Evolutionary conservation across 2,329 filamentous ascomycete species (phyloP).

Genomic region (Penicillium sp.): DNA sequence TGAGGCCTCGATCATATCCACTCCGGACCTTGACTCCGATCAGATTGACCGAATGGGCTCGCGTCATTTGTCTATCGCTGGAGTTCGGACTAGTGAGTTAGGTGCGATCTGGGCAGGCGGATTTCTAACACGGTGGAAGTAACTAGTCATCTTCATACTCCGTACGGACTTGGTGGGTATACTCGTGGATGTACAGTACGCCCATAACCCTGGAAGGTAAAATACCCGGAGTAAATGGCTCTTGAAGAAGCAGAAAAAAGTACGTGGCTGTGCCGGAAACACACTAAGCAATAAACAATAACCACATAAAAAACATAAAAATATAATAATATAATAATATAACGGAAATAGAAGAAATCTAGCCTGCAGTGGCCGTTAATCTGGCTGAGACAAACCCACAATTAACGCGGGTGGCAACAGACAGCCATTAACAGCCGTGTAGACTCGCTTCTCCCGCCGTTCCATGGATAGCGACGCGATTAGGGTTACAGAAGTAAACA

Average conservation of each 20-base stretch:
- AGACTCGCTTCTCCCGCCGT: neutral
- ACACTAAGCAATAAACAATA: neutral
- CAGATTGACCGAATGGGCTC: neutral
- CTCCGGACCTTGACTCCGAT: conserved; percentile 1
- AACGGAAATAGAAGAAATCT: neutral
- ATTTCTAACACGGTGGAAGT: too few relatives aligned
- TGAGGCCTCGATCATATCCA: neutral
- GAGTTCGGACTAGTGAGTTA: too few relatives aligned
- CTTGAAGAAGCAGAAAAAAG: neutral
- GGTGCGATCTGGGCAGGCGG: too few relatives aligned
- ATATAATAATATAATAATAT: neutral
- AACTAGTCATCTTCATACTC: too few relatives aligned
- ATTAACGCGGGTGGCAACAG: neutral
- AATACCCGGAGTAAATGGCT: neutral
- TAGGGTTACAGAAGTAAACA: neutral
- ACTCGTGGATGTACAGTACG: too few relatives aligned
- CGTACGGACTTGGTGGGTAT: too few relatives aligned
- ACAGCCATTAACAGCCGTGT: too few relatives aligned
- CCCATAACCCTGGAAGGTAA: too few relatives aligned
- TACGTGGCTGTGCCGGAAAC: neutral
- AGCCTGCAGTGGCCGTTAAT: neutral
- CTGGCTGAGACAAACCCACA: conserved; percentile 10
- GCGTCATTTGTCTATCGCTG: too few relatives aligned
- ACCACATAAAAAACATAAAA: neutral
- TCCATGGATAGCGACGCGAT: neutral